These are phyloP conservation scores for Neopestalotiopsis sp. DNA, from an alignment of 2,329 filamentous ascomycete species.

Conservation along the genomic window DNA sequence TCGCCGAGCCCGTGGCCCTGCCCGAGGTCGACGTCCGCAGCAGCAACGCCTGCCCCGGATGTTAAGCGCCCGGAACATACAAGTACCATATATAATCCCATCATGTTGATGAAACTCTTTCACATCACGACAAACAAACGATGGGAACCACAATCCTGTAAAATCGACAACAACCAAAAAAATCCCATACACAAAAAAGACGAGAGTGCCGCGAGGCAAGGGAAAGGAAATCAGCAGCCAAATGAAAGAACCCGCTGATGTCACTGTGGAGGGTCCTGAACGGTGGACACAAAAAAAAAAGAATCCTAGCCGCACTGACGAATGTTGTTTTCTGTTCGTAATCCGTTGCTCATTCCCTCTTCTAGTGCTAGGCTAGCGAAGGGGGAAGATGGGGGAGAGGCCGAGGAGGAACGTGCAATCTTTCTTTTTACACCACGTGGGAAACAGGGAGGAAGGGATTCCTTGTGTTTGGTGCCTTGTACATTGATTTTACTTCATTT, in stretches of 20 bases:
- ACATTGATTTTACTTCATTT: background rate
- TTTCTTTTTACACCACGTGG: background rate
- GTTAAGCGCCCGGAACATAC: background rate
- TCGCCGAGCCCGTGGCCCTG: background rate
- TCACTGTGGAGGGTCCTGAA: background rate
- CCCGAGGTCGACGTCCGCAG: background rate
- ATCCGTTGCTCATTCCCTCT: background rate
- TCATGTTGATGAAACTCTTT: too few relatives aligned
- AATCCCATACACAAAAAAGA: background rate
- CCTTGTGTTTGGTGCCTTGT: background rate
- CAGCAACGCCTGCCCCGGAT: background rate
- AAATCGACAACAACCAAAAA: background rate
- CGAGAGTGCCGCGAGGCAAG: background rate
- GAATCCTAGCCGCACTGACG: background rate
- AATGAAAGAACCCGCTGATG: background rate
- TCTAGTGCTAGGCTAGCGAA: background rate
- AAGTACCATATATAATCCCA: too few relatives aligned
- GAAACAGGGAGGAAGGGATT: background rate
- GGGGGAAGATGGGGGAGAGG: background rate
- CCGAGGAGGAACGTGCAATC: background rate
- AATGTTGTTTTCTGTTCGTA: background rate
- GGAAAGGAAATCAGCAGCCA: background rate
- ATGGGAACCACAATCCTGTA: too few relatives aligned
- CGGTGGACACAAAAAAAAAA: too few relatives aligned
- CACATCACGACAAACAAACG: background rate